These are phyloP conservation scores for Syzygium aromaticum DNA, from an alignment of 345 rosid genomes.

Conservation along the genomic window DNA sequence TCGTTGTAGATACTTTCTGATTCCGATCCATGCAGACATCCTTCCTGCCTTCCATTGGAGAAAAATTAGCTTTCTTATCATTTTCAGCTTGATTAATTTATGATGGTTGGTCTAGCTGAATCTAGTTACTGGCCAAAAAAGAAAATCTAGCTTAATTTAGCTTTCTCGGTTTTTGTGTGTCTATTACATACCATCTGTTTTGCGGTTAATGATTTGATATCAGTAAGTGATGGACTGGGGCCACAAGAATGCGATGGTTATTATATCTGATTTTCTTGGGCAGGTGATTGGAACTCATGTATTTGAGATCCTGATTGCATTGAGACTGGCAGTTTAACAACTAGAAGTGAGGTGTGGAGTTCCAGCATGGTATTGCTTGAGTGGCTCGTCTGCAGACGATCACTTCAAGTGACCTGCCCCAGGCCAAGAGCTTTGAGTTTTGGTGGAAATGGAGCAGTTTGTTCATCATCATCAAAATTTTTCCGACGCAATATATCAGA, in stretches of 20 bases:
- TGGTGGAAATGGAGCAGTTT: neutral
- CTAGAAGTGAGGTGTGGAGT: neutral
- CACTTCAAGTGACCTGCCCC: neutral
- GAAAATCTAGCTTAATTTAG: neutral
- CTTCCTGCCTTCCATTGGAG: neutral
- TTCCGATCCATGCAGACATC: neutral
- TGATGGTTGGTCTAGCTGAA: neutral
- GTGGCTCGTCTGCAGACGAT: neutral
- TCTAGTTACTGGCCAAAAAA: neutral
- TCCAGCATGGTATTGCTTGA: neutral
- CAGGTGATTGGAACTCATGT: neutral
- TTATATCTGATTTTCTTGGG: neutral
- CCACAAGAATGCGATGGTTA: neutral
- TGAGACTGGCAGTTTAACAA: neutral
- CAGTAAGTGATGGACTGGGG: neutral
- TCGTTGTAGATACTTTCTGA: neutral
- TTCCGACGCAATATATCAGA: neutral
- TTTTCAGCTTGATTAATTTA: neutral
- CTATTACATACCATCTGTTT: neutral
- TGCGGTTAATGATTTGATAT: neutral
- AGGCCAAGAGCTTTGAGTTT: neutral
- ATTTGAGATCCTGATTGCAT: neutral
- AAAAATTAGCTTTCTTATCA: neutral
- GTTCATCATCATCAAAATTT: neutral
- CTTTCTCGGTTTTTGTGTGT: neutral